Evolutionary conservation across 768 basidiomycete genomes (phyloP).

Genomic region (Mycena vitilis): DNA sequence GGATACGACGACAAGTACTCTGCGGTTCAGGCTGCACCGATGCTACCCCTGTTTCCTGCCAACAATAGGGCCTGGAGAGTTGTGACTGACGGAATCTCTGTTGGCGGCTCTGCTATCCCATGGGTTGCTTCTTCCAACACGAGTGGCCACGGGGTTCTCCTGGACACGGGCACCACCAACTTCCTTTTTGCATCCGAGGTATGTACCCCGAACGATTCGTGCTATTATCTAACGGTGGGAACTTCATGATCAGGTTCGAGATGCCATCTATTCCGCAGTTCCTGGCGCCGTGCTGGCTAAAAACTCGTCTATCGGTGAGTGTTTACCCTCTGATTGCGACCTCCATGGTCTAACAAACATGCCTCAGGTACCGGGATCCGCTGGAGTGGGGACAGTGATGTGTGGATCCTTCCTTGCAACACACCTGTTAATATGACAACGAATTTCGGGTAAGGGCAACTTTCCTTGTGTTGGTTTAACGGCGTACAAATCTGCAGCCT

Average conservation of each 20-base stretch:
- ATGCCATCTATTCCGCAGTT: slow-evolving; percentile 53
- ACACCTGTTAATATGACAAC: slow-evolving; percentile 49
- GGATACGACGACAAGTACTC: slow-evolving; percentile 52
- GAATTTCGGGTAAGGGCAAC: slow-evolving; percentile 50
- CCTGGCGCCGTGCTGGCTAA: slow-evolving; percentile 45
- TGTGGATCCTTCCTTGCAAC: slow-evolving; percentile 56
- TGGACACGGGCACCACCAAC: slow-evolving; percentile 58
- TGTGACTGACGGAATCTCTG: slow-evolving; percentile 50
- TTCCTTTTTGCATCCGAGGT: slow-evolving; percentile 49
- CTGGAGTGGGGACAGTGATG: slow-evolving; percentile 40
- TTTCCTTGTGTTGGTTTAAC: slow-evolving; percentile 35
- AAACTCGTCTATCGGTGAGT: slow-evolving; percentile 29
- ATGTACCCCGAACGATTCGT: background rate
- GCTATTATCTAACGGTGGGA: background rate
- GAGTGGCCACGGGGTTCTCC: slow-evolving; percentile 48
- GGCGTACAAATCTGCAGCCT: slow-evolving; percentile 2
- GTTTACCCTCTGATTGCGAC: background rate
- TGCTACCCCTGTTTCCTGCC: slow-evolving; percentile 48
- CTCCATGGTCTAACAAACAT: background rate
- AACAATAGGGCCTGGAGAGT: slow-evolving; percentile 55
- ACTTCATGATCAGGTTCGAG: slow-evolving; percentile 30
- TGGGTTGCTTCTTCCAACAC: slow-evolving; percentile 45
- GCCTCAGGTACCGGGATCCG: background rate
- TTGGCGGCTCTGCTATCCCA: slow-evolving; percentile 43
- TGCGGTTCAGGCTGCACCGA: slow-evolving; percentile 44